Evolutionary conservation across 805 yeast genomes (phyloP), one percentile per base, ranked within the genome.

Genomic region (Saccharomycopsis sp.): DNA sequence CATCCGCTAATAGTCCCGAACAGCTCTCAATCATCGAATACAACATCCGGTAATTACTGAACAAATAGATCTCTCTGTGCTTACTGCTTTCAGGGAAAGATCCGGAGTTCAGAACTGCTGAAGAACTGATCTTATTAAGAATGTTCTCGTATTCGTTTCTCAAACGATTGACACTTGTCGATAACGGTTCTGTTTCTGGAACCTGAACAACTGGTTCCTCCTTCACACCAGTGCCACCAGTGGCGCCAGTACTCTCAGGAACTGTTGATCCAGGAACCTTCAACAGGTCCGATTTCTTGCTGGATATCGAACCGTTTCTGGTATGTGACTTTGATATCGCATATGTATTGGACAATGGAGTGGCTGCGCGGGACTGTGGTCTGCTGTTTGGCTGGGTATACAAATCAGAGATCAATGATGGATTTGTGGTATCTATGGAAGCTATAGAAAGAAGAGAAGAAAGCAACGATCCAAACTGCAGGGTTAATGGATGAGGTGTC

Each of bases 121-220:
- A 59, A 3, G 73, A 75, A 64, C 89, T 81, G 56, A 90, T 70
- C 65, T 86, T 89, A 1, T 94, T 88, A 68, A 92, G 72, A 0
- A 84, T 78, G 22, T 82, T 82, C 68, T 94, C 98, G 68, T 84
- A 92, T 62, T 89, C 97, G 65, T 83, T 84, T 57, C 93, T 75
- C 42, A 93, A 71, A 57, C 97, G 77, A 2, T 75, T 76, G 3
- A 93, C 77, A 1, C 91, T 84, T 62, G 79, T 83, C 49, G 81
- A 81, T 5, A 93, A 73, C 1, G 97, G 97, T 64, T 89, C 97
- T 1, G 58, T 54, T 23, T 47, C 47, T 29, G 17, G 25, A 8
- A 22, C 57, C 7, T 25, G 25, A 7, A 19, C 17, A 24, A 24
- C 34, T 9, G 7, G 14, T 15, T 51, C 38, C 17, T 51, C 34